phyloP scores from a whole-genome alignment of 2,329 filamentous ascomycete genomes.

The Arthrobotrys pseudoclavata region DNA sequence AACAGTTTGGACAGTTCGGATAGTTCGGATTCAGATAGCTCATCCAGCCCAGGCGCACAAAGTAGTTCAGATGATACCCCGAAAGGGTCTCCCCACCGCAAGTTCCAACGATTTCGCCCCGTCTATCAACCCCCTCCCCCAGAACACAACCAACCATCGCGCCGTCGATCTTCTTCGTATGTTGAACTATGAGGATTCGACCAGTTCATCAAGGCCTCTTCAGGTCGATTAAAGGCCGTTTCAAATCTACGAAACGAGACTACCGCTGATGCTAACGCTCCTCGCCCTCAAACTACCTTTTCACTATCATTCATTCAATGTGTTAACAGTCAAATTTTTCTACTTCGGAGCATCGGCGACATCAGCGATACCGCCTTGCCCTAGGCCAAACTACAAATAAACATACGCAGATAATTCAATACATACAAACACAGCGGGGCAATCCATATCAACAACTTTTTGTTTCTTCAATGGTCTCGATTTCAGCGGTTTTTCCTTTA shows the following conservation, averaged over 20 bases:
- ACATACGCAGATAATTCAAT: slow-evolving; percentile 32
- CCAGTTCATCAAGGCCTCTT: background rate
- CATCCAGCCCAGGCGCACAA: too few relatives aligned
- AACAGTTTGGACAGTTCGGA: too few relatives aligned
- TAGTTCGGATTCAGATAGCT: too few relatives aligned
- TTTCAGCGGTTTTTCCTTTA: slow-evolving; percentile 45
- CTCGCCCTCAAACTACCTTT: background rate
- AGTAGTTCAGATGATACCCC: background rate
- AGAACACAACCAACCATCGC: background rate
- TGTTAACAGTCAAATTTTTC: slow-evolving; percentile 45
- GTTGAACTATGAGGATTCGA: background rate
- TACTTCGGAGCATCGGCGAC: slow-evolving; percentile 7
- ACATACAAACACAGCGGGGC: slow-evolving; percentile 51
- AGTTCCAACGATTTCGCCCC: background rate
- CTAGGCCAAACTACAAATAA: slow-evolving; percentile 17
- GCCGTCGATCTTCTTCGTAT: background rate
- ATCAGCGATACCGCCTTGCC: slow-evolving; percentile 38
- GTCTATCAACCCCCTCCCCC: slow-evolving; percentile 14
- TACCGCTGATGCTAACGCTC: background rate
- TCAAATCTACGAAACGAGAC: background rate
- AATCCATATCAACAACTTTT: slow-evolving; percentile 39
- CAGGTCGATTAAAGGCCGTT: background rate
- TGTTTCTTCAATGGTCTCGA: slow-evolving; percentile 24
- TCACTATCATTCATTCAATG: slow-evolving; percentile 58
- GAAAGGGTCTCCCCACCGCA: background rate